Conservation (phyloP, 2,329 filamentous ascomycete genomes). For the Aspergillus ibericus region DNA sequence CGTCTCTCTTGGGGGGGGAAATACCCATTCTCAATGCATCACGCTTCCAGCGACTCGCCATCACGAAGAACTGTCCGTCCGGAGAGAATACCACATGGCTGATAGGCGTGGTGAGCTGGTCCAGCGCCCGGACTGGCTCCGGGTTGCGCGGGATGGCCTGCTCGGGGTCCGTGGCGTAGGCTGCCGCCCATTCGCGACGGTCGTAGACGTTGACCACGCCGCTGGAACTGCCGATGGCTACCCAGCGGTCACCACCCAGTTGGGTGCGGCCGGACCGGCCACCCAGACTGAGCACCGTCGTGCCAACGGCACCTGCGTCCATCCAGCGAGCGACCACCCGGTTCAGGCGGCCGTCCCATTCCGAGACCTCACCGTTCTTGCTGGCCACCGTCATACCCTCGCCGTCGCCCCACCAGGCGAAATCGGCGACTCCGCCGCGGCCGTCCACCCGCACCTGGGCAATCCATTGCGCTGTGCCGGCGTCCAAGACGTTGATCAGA, state of each 20-base stretch:
- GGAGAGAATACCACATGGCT: slow-evolving; percentile 78
- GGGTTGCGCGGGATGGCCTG: slow-evolving; percentile 62
- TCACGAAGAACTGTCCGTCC: slow-evolving; percentile 84
- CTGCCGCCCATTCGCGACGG: slow-evolving; percentile 61
- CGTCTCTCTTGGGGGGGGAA: neutral
- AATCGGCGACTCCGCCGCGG: slow-evolving; percentile 80
- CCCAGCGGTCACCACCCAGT: slow-evolving; percentile 78
- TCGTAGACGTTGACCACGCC: slow-evolving; percentile 96
- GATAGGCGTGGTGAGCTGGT: slow-evolving; percentile 84
- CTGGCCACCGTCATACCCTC: slow-evolving; percentile 79
- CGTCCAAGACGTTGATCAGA: slow-evolving; percentile 79
- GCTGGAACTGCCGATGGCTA: slow-evolving; percentile 79
- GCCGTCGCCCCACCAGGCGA: slow-evolving; percentile 87
- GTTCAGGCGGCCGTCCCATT: slow-evolving; percentile 72
- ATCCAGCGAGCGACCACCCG: slow-evolving; percentile 79
- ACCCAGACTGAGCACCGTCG: slow-evolving; percentile 78
- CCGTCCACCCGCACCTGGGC: slow-evolving; percentile 79
- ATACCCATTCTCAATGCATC: slow-evolving; percentile 73
- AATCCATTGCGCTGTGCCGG: slow-evolving; percentile 81
- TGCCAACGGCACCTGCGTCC: slow-evolving; percentile 85
- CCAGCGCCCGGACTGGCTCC: slow-evolving; percentile 70
- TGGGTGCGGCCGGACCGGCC: slow-evolving; percentile 39
- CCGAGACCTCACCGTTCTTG: slow-evolving; percentile 84
- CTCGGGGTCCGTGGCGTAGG: slow-evolving; percentile 32
- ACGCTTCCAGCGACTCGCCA: slow-evolving; percentile 83